Percentiles rank a stretch among this genome's conserved stretches.
Conservation (phyloP, 495 filamentous ascomycete species). For the Trichoderma parareesei region DNA sequence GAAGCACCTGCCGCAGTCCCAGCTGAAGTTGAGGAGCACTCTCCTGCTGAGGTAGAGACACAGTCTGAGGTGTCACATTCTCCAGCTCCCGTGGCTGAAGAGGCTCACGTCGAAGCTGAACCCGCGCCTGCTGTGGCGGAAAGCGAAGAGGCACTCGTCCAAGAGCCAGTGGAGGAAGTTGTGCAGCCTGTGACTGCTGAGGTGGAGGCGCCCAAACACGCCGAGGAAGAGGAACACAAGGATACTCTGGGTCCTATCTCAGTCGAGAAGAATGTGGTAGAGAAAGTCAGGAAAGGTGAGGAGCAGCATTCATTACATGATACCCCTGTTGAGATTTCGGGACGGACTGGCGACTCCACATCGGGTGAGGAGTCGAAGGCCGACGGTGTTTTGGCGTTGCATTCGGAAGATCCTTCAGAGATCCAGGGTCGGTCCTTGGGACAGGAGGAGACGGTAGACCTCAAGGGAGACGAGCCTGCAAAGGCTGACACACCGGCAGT, state of each 20-base stretch:
- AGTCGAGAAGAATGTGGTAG: constrained; percentile 17
- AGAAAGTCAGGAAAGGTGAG: constrained; percentile 24
- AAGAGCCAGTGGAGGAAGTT: constrained; percentile 4
- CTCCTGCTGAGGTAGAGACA: neutral
- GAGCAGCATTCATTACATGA: constrained; percentile 18
- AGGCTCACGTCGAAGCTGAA: neutral
- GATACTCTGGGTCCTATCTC: constrained; percentile 20
- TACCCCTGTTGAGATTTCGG: constrained; percentile 17
- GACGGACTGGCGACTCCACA: constrained; percentile 14
- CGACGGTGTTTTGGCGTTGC: constrained; percentile 7
- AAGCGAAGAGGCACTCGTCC: neutral
- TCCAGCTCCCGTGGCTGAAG: neutral
- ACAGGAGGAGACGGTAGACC: neutral
- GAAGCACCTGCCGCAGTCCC: neutral
- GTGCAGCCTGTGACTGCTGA: constrained; percentile 1
- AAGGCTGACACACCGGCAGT: constrained; percentile 5
- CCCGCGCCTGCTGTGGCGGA: neutral
- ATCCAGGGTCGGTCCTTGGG: neutral
- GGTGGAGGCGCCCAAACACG: neutral
- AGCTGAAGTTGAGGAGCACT: neutral
- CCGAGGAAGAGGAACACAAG: constrained; percentile 15
- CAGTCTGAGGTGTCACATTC: neutral
- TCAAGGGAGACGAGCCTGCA: constrained; percentile 2
- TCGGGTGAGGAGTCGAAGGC: constrained; percentile 10
- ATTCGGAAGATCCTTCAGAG: constrained; percentile 1